Conservation (phyloP, 106 monocot species). For the Dendrobium officinale region DNA sequence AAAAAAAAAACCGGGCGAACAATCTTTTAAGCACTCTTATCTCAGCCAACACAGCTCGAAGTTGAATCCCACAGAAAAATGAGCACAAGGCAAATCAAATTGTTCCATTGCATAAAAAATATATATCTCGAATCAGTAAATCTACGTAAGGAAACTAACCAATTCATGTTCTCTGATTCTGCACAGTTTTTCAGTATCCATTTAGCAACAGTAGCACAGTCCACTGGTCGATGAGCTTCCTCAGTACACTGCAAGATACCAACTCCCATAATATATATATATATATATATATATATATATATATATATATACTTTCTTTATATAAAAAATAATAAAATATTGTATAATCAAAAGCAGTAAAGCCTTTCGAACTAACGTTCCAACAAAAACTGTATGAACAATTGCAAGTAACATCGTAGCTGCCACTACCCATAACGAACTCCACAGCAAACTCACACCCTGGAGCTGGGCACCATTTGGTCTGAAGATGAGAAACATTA, state of each 20-base stretch:
- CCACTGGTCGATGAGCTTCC: conserved; percentile 87
- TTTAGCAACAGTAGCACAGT: conserved; percentile 65
- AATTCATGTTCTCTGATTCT: conserved; percentile 89
- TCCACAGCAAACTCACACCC: conserved; percentile 81
- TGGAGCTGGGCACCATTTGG: conserved; percentile 90
- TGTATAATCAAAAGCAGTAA: background rate
- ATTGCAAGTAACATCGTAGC: conserved; percentile 69
- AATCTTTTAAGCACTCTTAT: background rate
- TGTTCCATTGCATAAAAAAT: background rate
- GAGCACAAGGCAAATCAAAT: background rate
- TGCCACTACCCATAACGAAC: conserved; percentile 52
- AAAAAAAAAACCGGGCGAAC: background rate
- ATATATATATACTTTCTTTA: background rate
- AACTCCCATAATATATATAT: background rate
- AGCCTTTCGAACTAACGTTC: conserved; percentile 53
- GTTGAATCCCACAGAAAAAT: background rate
- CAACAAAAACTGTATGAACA: conserved; percentile 76
- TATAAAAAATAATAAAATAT: background rate
- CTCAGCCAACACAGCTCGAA: background rate
- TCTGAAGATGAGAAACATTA: conserved; percentile 21
- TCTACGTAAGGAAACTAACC: conserved; percentile 22
- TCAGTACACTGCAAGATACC: conserved; percentile 65
- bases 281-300: background rate
- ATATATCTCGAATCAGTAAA: background rate
- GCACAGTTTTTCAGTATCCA: conserved; percentile 89